Conservation (phyloP, 345 rosid genomes). For the Populus tremula region DNA sequence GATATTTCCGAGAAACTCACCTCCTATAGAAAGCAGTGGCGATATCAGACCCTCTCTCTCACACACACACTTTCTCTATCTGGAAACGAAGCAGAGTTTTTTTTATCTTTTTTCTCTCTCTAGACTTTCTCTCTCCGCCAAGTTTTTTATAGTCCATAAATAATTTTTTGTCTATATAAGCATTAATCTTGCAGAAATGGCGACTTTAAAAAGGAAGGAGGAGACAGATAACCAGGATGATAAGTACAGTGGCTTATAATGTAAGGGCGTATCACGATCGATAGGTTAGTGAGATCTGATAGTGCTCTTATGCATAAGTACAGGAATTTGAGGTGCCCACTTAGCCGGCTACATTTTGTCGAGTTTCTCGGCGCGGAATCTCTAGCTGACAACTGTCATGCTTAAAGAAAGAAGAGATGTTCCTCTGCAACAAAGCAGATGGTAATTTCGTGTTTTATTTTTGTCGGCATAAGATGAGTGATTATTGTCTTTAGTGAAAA, state of each 20-base stretch:
- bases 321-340: slow-evolving; percentile 26
- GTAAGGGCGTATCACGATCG: rapidly evolving
- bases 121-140: slow-evolving; percentile 18
- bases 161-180: slow-evolving; percentile 13
- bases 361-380: slow-evolving; percentile 76
- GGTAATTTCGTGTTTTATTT: background rate
- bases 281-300: background rate
- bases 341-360: slow-evolving; percentile 70
- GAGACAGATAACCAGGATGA: slow-evolving; percentile 48
- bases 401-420: background rate
- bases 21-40: slow-evolving; percentile 22
- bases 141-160: slow-evolving; percentile 20
- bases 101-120: slow-evolving; percentile 10
- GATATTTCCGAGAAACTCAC: slow-evolving; percentile 41
- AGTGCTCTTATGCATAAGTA: rapidly evolving
- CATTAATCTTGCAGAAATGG: slow-evolving; percentile 43
- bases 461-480: background rate
- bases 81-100: slow-evolving; percentile 7
- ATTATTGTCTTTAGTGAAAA: background rate
- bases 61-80: slow-evolving; percentile 19
- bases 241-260: rapidly evolving
- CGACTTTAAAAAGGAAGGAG: slow-evolving; percentile 41
- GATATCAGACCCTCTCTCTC: slow-evolving; percentile 34
- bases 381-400: slow-evolving; percentile 48
- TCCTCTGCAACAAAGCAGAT: background rate